Base-by-base conservation (phyloP, 108 stramenopile species). In the Fragilaria crotonensis region DNA sequence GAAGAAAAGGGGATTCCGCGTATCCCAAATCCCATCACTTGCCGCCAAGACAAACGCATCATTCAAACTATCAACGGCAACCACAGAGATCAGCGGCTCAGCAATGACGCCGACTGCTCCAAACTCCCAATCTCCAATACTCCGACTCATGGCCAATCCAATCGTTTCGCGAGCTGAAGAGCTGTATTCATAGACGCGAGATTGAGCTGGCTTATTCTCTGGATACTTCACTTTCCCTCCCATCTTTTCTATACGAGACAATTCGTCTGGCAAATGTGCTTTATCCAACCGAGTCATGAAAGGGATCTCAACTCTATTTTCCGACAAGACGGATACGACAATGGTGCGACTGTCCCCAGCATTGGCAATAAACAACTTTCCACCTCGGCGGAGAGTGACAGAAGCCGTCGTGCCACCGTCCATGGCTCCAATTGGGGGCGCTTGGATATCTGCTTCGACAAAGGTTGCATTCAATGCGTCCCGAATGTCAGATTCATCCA, bases 1-100 rank as follows among this genome's bases (percentile, higher is more conserved):
- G 36, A 41, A 41, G 36, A 41, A 41, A 11, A 11, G 11, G 7
- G 14, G 36, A 11, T 41, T 7, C 14, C 36, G 7, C 36, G 14
- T 41, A 58, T 84, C 83, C 60, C 78, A 86, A 9, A 90, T 41
- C 25, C 88, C 88, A 72, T 90, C 88, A 58, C 75, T 78, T 4
- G 80, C 88, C 19, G 73, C 66, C 11, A 90, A 69, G 21, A 71
- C 57, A 73, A 86, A 90, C 21, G 64, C 23, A 17, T 70, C 45
- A 14, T 57, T 66, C 23, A 47, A 54, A 65, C 21, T 64, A 7
- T 54, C 61, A 46, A 89, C 62, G 56, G 78, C 65, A 17, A 86
- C 30, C 20, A 80, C 50, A 25, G 79, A 66, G 18, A 90, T 60
- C 44, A 68, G 68, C 1, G 88, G 88, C 54, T 84, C 81, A 5